These are phyloP conservation scores for Cutaneotrichosporon curvatum DNA, from an alignment of 1,284 basidiomycete species.

Conservation along the genomic window DNA sequence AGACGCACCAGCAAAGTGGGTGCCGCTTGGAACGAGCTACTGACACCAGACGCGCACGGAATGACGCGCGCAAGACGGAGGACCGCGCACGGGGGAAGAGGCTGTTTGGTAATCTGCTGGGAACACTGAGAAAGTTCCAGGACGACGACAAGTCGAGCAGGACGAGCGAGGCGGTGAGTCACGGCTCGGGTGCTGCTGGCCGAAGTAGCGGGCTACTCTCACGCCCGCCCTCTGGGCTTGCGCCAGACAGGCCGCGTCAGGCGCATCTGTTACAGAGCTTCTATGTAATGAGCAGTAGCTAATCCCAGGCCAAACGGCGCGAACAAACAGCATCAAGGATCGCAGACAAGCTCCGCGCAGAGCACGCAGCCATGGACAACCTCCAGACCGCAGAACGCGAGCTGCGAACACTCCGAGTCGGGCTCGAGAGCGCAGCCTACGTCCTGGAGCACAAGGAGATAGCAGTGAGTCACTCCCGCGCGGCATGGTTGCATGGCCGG, in stretches of 20 bases:
- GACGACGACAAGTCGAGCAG: slow-evolving; percentile 41
- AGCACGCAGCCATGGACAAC: slow-evolving; percentile 33
- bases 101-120: slow-evolving; percentile 43
- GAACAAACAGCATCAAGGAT: slow-evolving; percentile 40
- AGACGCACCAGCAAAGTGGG: slow-evolving; percentile 2
- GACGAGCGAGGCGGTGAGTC: slow-evolving; percentile 38
- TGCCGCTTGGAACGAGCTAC: neutral
- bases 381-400: slow-evolving; percentile 38
- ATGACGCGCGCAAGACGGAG: slow-evolving; percentile 24
- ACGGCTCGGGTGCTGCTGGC: neutral
- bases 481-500: too few species aligned
- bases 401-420: slow-evolving; percentile 30
- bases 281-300: neutral
- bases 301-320: slow-evolving; percentile 33
- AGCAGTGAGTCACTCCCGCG: slow-evolving; percentile 28
- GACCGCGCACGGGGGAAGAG: slow-evolving; percentile 40
- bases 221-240: too few species aligned
- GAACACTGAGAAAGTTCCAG: slow-evolving; percentile 44
- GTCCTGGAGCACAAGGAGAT: slow-evolving; percentile 36
- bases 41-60: slow-evolving; percentile 30
- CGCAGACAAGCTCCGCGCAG: slow-evolving; percentile 35
- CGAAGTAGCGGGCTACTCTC: too few species aligned
- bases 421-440: slow-evolving; percentile 34
- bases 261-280: too few species aligned
- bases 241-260: too few species aligned